These are phyloP conservation scores for Diaporthe eres DNA, from an alignment of 2,329 filamentous ascomycete genomes.

Conservation along the genomic window DNA sequence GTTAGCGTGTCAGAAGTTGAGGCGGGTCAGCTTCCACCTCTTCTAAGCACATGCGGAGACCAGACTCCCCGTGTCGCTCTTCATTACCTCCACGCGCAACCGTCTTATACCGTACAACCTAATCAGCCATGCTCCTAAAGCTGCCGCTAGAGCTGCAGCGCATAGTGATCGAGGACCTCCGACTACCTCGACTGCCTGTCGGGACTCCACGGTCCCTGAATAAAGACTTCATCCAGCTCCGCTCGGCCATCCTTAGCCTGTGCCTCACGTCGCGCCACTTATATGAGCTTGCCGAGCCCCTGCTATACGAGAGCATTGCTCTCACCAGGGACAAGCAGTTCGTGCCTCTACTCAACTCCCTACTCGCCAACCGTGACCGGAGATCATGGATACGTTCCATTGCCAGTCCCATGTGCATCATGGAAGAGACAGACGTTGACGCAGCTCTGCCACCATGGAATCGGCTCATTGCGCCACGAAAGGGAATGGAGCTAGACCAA, in stretches of 20 bases:
- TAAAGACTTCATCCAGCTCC: background rate
- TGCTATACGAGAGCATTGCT: conserved; percentile 5
- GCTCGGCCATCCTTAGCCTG: background rate
- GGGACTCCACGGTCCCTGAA: conserved; percentile 3
- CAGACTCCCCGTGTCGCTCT: background rate
- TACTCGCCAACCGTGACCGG: background rate
- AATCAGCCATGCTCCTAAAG: background rate
- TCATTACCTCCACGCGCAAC: background rate
- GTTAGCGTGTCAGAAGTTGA: background rate
- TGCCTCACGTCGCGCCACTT: conserved; percentile 13
- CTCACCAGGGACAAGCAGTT: conserved; percentile 7
- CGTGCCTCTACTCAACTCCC: background rate
- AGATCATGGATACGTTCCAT: conserved; percentile 8
- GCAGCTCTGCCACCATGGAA: background rate
- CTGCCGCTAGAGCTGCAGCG: conserved; percentile 2
- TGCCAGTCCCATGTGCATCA: conserved; percentile 6
- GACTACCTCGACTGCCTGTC: background rate
- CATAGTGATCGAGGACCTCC: background rate
- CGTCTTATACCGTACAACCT: too few relatives aligned
- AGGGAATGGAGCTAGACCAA: background rate
- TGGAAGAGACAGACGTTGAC: background rate
- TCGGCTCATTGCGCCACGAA: background rate
- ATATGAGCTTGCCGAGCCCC: background rate
- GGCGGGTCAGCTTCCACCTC: background rate
- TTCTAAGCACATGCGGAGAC: background rate